These are phyloP conservation scores for Priceomyces melissophilus DNA, from an alignment of 805 yeast species.

Conservation along the genomic window DNA sequence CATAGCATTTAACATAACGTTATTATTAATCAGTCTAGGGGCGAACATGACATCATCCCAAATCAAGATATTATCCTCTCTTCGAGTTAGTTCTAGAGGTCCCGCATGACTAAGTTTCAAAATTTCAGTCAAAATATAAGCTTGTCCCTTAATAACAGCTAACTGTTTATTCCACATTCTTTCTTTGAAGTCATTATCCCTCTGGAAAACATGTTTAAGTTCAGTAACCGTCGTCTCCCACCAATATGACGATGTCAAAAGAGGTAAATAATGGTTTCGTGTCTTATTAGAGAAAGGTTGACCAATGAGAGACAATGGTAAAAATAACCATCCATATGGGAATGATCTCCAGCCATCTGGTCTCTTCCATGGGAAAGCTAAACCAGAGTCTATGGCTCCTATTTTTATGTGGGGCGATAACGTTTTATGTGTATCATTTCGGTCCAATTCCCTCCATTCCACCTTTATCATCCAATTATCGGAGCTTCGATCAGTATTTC, in stretches of 20 bases:
- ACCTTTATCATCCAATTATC: slow-evolving; percentile 77
- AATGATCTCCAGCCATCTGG: slow-evolving; percentile 80
- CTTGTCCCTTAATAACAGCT: slow-evolving; percentile 74
- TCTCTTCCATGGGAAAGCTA: slow-evolving; percentile 77
- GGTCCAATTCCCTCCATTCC: slow-evolving; percentile 33
- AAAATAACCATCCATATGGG: slow-evolving; percentile 74
- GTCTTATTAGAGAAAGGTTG: slow-evolving; percentile 61
- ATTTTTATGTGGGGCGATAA: slow-evolving; percentile 42
- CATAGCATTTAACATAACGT: slow-evolving; percentile 41
- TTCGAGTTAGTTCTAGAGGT: slow-evolving; percentile 61
- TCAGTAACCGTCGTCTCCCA: slow-evolving; percentile 59
- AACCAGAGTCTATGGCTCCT: slow-evolving; percentile 75
- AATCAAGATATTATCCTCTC: slow-evolving; percentile 49
- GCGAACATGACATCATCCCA: slow-evolving; percentile 61
- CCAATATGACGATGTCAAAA: slow-evolving; percentile 61
- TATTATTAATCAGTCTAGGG: slow-evolving; percentile 33
- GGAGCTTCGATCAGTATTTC: slow-evolving; percentile 71
- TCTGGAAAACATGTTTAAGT: slow-evolving; percentile 46
- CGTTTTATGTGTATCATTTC: neutral
- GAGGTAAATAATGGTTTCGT: slow-evolving; percentile 52
- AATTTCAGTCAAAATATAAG: slow-evolving; percentile 69
- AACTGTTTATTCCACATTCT: slow-evolving; percentile 67
- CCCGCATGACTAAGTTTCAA: slow-evolving; percentile 56
- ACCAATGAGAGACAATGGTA: slow-evolving; percentile 62
- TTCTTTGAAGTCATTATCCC: slow-evolving; percentile 60